phyloP scores from a whole-genome alignment of 2,329 filamentous ascomycete genomes.

The Verticillium longisporum region DNA sequence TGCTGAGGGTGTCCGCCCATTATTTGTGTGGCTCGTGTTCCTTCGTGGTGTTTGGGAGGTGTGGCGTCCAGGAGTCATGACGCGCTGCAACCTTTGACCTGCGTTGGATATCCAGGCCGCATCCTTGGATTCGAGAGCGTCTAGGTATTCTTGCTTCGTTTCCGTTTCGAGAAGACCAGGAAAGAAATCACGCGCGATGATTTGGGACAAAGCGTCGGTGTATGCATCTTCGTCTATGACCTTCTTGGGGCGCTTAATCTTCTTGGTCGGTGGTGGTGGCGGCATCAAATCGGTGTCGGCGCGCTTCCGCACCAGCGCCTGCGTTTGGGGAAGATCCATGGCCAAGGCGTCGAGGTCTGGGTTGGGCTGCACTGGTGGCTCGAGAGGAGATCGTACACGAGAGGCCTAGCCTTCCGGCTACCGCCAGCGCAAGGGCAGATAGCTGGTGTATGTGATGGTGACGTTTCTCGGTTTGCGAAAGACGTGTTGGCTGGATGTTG shows the following conservation, averaged over 20 bases:
- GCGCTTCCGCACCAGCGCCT: constrained; percentile 61
- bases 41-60: constrained; percentile 11
- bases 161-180: constrained; percentile 82
- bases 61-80: constrained; percentile 70
- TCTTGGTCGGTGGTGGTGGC: constrained; percentile 75
- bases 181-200: constrained; percentile 96
- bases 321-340: constrained; percentile 39
- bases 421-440: background rate
- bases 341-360: constrained; percentile 1
- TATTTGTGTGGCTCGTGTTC: constrained; percentile 19
- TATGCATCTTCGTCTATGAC: constrained; percentile 93
- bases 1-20: constrained; percentile 53
- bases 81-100: constrained; percentile 61
- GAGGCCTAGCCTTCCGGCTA: background rate
- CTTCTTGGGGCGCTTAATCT: constrained; percentile 83
- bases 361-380: background rate
- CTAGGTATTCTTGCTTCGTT: constrained; percentile 84
- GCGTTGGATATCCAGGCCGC: constrained; percentile 80
- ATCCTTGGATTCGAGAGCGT: constrained; percentile 83
- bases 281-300: constrained; percentile 72
- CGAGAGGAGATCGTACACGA: background rate
- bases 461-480: background rate
- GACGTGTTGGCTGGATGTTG: background rate
- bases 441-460: background rate
- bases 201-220: constrained; percentile 81